Conservation (phyloP, 1,139 yeast species). For the Meyerozyma carpophila region DNA sequence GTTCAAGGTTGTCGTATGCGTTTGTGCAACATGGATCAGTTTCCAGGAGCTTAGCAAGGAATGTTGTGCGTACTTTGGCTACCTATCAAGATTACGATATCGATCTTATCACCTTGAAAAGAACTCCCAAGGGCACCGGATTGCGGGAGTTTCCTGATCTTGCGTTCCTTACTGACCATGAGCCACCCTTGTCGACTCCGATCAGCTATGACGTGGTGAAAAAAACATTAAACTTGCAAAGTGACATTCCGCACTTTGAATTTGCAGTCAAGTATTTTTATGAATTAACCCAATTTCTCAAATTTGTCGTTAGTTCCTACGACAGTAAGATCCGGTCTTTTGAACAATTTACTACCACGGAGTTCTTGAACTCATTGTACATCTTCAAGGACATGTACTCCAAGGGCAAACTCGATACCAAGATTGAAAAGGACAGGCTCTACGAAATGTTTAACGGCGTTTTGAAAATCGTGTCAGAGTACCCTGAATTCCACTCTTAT, state of each 20-base stretch:
- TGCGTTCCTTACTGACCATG: neutral
- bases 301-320: constrained; percentile 20
- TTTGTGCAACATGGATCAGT: neutral
- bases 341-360: constrained; percentile 23
- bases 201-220: neutral
- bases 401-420: constrained; percentile 15
- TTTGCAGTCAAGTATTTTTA: constrained; percentile 17
- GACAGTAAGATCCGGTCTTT: constrained; percentile 17
- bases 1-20: neutral
- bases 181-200: neutral
- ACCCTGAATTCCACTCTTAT: constrained; percentile 7
- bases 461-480: constrained; percentile 5
- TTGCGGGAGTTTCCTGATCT: neutral
- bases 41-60: neutral
- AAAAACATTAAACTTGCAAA: constrained; percentile 1
- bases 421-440: constrained; percentile 13
- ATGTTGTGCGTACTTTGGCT: neutral
- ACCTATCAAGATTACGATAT: constrained; percentile 21
- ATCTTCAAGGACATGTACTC: constrained; percentile 22
- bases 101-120: constrained; percentile 30
- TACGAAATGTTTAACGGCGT: constrained; percentile 19
- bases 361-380: constrained; percentile 23
- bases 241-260: constrained; percentile 9
- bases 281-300: constrained; percentile 19
- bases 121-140: constrained; percentile 13